Percentiles rank a stretch among this genome's conserved stretches.
Conservation (phyloP, 192 early-diverging fungal species). For the Backusella sp. region DNA sequence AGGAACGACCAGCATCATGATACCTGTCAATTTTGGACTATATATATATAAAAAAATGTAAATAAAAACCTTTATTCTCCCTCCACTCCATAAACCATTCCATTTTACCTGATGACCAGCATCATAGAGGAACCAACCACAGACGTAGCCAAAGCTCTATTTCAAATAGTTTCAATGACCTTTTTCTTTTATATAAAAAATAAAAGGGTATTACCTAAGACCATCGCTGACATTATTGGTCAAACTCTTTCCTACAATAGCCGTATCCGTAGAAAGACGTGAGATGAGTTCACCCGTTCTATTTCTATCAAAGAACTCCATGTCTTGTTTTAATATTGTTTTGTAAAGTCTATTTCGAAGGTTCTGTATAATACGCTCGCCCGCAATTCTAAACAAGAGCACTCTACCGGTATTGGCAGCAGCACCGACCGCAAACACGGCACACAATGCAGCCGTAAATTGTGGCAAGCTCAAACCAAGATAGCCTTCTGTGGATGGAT, state of each 20-base stretch:
- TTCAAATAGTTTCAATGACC: not conserved
- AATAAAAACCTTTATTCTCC: not conserved
- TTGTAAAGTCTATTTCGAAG: conserved; percentile 62
- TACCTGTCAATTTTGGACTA: conserved; percentile 62
- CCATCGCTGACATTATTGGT: conserved; percentile 77
- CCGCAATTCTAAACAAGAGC: conserved; percentile 60
- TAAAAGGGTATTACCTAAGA: conserved; percentile 40
- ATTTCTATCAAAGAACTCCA: conserved; percentile 85
- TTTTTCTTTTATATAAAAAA: no score
- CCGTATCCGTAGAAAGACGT: conserved; percentile 74
- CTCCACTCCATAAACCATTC: no score
- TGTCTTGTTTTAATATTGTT: conserved; percentile 82
- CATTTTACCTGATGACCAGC: conserved; percentile 52
- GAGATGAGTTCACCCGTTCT: conserved; percentile 79
- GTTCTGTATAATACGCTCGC: conserved; percentile 68
- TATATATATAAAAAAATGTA: not conserved
- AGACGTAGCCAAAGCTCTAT: conserved; percentile 51
- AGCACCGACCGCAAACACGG: conserved; percentile 36
- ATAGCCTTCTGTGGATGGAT: conserved; percentile 36
- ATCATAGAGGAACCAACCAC: conserved; percentile 63
- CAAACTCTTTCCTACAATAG: conserved; percentile 70
- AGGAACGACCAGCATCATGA: conserved; percentile 75
- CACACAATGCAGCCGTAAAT: conserved; percentile 48
- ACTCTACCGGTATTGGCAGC: conserved; percentile 44
- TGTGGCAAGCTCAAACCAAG: conserved; percentile 54